Conservation (phyloP, 2,329 filamentous ascomycete species). For the Paecilomyces dactylethromorphus region DNA sequence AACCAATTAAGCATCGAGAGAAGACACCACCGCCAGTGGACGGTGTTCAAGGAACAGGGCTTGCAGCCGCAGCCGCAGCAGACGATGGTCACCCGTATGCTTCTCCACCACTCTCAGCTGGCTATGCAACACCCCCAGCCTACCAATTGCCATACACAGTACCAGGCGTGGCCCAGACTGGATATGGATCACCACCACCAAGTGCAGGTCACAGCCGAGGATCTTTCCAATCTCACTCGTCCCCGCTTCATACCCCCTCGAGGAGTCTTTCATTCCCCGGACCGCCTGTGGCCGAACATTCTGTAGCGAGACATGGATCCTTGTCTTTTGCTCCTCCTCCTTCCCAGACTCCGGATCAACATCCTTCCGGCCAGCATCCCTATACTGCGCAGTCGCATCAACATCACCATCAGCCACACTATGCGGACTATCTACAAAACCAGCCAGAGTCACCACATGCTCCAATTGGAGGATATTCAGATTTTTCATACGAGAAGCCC, state of each 20-base stretch:
- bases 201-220: slow-evolving; percentile 18
- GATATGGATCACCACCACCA: slow-evolving; percentile 23
- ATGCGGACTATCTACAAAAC: slow-evolving; percentile 9
- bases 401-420: slow-evolving; percentile 13
- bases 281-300: slow-evolving; percentile 9
- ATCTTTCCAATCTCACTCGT: slow-evolving; percentile 17
- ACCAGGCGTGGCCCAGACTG: slow-evolving; percentile 9
- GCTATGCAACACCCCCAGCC: slow-evolving; percentile 15
- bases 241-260: slow-evolving; percentile 16
- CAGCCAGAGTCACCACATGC: slow-evolving; percentile 12
- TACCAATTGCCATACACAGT: slow-evolving; percentile 17
- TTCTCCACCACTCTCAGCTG: slow-evolving; percentile 17
- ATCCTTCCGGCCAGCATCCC: slow-evolving; percentile 23
- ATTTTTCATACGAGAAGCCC: slow-evolving; percentile 35
- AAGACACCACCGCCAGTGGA: slow-evolving; percentile 60
- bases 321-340: slow-evolving; percentile 28
- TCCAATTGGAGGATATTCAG: slow-evolving; percentile 32
- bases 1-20: slow-evolving; percentile 58
- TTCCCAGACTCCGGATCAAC: slow-evolving; percentile 27
- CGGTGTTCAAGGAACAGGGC: slow-evolving; percentile 41
- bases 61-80: slow-evolving; percentile 34
- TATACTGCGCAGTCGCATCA: slow-evolving; percentile 12
- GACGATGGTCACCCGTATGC: slow-evolving; percentile 30
- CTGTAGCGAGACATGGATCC: slow-evolving; percentile 11
- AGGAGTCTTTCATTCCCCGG: slow-evolving; percentile 23